Conservation (phyloP, 106 monocot species). For the Gastrodia elata region DNA sequence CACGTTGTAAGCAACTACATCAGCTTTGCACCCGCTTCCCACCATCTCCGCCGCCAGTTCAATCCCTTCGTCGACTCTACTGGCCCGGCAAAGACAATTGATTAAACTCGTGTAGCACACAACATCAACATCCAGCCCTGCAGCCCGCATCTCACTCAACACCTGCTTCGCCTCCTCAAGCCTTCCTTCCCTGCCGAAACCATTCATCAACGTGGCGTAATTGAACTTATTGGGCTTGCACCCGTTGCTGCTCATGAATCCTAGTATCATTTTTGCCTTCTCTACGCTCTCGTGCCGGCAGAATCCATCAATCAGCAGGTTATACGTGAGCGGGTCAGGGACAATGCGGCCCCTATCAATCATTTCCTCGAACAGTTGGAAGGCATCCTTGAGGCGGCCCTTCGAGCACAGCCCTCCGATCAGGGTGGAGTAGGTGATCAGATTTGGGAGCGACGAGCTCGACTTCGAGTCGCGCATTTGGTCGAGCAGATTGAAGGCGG, state of each 20-base stretch:
- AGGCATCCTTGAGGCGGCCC: constrained; percentile 61
- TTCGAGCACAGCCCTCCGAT: constrained; percentile 45
- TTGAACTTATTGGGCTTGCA: constrained; percentile 77
- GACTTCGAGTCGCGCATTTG: constrained; percentile 31
- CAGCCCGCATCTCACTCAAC: constrained; percentile 56
- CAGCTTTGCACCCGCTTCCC: constrained; percentile 36
- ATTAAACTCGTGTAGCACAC: constrained; percentile 71
- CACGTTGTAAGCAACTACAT: constrained; percentile 56
- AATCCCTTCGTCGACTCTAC: constrained; percentile 59
- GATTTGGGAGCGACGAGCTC: constrained; percentile 28
- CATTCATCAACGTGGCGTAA: constrained; percentile 70
- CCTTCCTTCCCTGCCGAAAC: constrained; percentile 48
- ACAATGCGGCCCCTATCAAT: constrained; percentile 54
- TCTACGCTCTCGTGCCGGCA: constrained; percentile 55
- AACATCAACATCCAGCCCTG: constrained; percentile 33
- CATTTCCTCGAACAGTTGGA: constrained; percentile 93
- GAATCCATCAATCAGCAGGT: constrained; percentile 74
- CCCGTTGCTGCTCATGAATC: constrained; percentile 68
- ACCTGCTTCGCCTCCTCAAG: constrained; percentile 46
- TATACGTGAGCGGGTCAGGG: constrained; percentile 64
- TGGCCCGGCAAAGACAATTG: constrained; percentile 40
- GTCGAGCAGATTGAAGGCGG: constrained; percentile 39
- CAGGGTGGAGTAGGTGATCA: constrained; percentile 79
- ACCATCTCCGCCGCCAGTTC: constrained; percentile 64
- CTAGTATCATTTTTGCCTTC: constrained; percentile 42